Base-by-base conservation (phyloP, 495 filamentous ascomycete genomes). In the Lichenothelia convexa region DNA sequence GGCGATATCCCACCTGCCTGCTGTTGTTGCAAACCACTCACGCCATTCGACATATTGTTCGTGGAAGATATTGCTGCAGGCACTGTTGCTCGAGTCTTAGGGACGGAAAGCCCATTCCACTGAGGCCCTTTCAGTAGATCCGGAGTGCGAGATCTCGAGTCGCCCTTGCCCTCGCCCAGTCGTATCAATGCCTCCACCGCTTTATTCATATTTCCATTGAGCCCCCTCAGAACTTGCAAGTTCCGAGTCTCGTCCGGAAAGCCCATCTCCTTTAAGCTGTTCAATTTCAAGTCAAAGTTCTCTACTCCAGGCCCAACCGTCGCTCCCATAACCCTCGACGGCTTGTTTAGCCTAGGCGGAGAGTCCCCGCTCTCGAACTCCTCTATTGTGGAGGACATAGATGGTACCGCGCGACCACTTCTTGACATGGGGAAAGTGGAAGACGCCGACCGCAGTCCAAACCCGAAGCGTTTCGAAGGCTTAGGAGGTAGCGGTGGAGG, bases 401-500 rank as follows among this genome's bases (percentile, higher is more conserved):
- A 51, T n/a, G 54, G 56, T 21, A 46, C 53, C 9, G 24, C 36
- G 18, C 39, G 40, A 17, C 38, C 43, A 3, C 16, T 6, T 17
- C 42, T 39, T 21, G 37, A 38, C 12, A 26, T 12, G 15, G 65
- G 70, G 26, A 66, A 65, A 5, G 80, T 75, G 3, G 82, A 86
- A 11, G 80, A 78, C 6, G 76, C 69, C 12, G 77, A 75, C 24
- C 80, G 67, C 26, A 76, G 53, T 21, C 68, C 65, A 48, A 91
- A 76, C 15, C 75, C 73, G 57, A 91, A 84, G 37, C 75, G 70
- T 49, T 74, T 78, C 7, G 66, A 65, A 15, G 78, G 75, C 56
- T 93, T 93, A 5, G 83, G 82, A 15, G 85, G 86, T 11, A 91
- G 61, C 12, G 86, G 81, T 30, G 85, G 84, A 20, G 82, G 81